Base-by-base conservation (phyloP, 768 basidiomycete genomes). In the Serendipita sp. region DNA sequence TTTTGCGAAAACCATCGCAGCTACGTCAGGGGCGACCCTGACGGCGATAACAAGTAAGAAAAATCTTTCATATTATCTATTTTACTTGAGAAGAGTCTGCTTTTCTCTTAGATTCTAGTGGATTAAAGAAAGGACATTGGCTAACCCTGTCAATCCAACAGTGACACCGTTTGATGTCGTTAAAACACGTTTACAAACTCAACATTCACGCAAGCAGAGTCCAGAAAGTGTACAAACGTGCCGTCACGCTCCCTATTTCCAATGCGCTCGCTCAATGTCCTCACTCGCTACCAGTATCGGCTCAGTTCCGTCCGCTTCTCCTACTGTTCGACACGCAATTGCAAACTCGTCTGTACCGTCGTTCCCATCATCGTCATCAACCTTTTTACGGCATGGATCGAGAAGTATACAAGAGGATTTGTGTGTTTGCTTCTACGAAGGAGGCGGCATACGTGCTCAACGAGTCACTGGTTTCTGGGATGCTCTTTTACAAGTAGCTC, bases 151-250 rank as follows among this genome's bases (percentile, higher is more conserved):
- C 31, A 13, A 31, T 24, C 7, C 24, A 63, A 9, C 71, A 98
- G 95, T 99, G 96, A 98, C 95, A 2, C 96, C 96, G 2, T 99
- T 99, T 72, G 96, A 99, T 74, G 92, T 99, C 62, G 81, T 98
- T 67, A 98, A 98, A 73, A 98, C 95, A 13, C 83, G 96, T 30
- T 76, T 99, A 17, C 96, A 99, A 72, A 98, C 96, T 0, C 92
- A 89, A 71, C 85, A 85, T n/a, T 75, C 78, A 22, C 44, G 22
- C 72, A 72, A 70, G 75, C 72, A 65, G 76, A 77, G 76, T 63
- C 77, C 79, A 60, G 78, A 82, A 11, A 33, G 65, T 22, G 72
- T 73, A 38, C 78, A 79, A 69, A 76, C 76, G 65, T 90, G 89
- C 69, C 90, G 87, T 73, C 88, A 88, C 72, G 82, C 75, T 4